Base-by-base conservation (phyloP, 1,284 basidiomycete species). In the Ceratobasidium theobromae region DNA sequence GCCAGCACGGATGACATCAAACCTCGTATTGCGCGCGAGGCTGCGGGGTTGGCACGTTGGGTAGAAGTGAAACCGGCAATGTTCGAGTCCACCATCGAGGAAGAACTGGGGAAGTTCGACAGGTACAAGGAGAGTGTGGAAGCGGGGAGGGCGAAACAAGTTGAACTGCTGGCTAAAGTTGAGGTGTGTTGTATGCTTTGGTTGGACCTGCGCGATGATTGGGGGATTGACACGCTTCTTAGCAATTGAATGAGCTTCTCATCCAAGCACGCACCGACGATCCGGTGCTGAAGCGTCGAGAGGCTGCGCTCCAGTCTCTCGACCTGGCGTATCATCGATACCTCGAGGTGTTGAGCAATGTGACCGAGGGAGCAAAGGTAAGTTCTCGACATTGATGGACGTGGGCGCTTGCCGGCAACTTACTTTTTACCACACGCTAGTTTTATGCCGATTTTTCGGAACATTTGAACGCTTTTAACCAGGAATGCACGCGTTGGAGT, bases 281-380 rank as follows among this genome's bases (percentile, higher is more conserved):
- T 72, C 82, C 86, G 0, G 79, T 82, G 14, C 82, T 95, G 6
- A 92, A 91, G 73, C 87, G 88, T 45, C 83, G 95, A n/a, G 92
- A 97, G 76, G 79, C 84, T 67, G 88, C 88, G 0, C 77, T 98
- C 43, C 93, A 95, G 73, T 87, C 87, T n/a, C 85, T 98, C 55
- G 93, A 97, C 71, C 76, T 89, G 35, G 91, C 93, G 0, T 93
- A 93, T 76, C 87, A 88, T 77, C 93, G 93, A 73, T 97, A 95
- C 76, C 82, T 85, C 53, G 95, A 98, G 76, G 89, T 97, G 16
- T 81, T 80, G 1, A 84, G 86, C 62, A 94, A 98, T 74, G 79
- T 96, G 11, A 87, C 91, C 57, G 95, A 98, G 74, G 95, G 95
- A 1, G 81, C 93, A 70, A 88, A 93, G 79, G 91, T 88, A 70